These are phyloP conservation scores for Mesembryanthemum crystallinum DNA, from an alignment of 148 eudicot genomes.

Conservation along the genomic window DNA sequence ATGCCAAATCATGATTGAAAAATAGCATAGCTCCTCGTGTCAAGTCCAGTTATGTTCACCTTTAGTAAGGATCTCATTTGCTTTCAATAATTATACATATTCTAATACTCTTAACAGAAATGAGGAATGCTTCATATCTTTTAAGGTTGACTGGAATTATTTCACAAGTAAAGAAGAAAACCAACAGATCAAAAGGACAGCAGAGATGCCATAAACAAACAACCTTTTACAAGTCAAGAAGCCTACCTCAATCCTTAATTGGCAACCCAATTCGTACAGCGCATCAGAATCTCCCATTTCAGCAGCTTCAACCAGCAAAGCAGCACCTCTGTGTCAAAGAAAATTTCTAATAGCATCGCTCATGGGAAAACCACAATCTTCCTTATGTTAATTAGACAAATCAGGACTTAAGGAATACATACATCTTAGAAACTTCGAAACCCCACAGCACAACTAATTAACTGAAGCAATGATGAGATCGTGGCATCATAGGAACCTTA, in stretches of 20 bases:
- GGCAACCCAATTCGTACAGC: constrained; percentile 69
- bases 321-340: constrained; percentile 64
- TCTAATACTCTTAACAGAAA: not conserved
- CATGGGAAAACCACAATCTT: not conserved
- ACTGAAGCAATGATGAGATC: not conserved
- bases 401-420: not conserved
- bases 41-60: not conserved
- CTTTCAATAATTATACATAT: not conserved
- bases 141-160: not conserved
- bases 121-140: not conserved
- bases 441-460: not conserved
- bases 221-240: not conserved
- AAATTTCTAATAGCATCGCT: not conserved
- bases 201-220: not conserved
- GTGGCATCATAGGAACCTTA: not conserved
- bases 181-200: not conserved
- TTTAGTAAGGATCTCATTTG: not conserved
- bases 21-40: not conserved
- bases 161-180: not conserved
- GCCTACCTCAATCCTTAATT: constrained; percentile 72
- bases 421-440: not conserved
- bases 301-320: constrained; percentile 95
- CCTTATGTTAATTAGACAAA: not conserved
- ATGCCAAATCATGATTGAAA: not conserved
- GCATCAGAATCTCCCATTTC: constrained; percentile 95